phyloP scores from a whole-genome alignment of 306 rosid species.

The Neltuma alba region DNA sequence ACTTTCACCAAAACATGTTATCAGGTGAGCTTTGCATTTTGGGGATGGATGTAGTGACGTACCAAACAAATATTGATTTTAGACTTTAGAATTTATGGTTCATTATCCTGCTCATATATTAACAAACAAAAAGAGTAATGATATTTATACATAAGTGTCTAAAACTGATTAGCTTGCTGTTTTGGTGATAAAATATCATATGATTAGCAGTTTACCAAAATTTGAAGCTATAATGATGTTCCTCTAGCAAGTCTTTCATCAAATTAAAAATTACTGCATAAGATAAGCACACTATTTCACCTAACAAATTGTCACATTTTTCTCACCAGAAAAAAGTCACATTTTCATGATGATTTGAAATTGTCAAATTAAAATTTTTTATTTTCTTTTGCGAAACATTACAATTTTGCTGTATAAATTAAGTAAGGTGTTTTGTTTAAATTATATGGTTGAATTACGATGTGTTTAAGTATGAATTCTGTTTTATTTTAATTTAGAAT shows the following conservation, averaged over 20 bases:
- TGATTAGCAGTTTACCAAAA: background rate
- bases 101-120: background rate
- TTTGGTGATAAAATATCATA: constrained; percentile 3
- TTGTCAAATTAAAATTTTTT: background rate
- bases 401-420: background rate
- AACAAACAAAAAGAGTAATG: background rate
- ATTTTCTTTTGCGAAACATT: background rate
- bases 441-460: background rate
- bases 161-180: background rate
- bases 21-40: background rate
- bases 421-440: background rate
- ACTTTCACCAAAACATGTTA: background rate
- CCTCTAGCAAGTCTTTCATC: background rate
- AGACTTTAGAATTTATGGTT: background rate
- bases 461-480: background rate
- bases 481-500: background rate
- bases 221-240: constrained; percentile 13
- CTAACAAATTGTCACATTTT: background rate
- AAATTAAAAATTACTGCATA: background rate
- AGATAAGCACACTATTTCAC: background rate
- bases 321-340: background rate
- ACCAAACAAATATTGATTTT: background rate
- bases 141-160: background rate
- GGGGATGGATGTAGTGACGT: background rate
- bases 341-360: background rate